Percentiles rank a stretch among this genome's conserved stretches.
phyloP scores from a whole-genome alignment of 306 rosid genomes.

The Prunus mira region DNA sequence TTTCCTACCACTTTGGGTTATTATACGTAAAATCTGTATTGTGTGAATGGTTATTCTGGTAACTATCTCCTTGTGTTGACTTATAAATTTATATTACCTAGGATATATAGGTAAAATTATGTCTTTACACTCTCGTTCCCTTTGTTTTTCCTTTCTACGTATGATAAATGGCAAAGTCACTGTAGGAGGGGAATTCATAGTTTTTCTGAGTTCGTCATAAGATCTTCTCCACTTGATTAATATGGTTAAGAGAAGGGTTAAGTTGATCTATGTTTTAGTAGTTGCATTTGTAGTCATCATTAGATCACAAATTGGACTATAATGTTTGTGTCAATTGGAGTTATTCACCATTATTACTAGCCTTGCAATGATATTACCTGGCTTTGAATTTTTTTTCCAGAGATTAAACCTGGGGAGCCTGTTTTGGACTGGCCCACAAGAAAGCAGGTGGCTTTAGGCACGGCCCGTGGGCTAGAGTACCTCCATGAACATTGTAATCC shows the following conservation, averaged over 20 bases:
- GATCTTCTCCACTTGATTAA: too few species aligned
- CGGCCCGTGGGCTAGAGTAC: slow-evolving; percentile 96
- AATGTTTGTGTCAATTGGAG: not conserved
- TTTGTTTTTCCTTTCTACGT: not conserved
- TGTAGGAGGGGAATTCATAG: too few species aligned
- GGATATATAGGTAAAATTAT: not conserved
- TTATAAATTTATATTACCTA: too few species aligned
- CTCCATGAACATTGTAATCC: slow-evolving; percentile 99
- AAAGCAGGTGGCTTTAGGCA: slow-evolving; percentile 87
- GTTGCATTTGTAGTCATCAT: not conserved
- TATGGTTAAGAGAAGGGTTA: too few species aligned
- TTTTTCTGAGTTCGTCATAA: too few species aligned
- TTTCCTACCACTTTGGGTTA: too few species aligned
- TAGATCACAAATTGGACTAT: not conserved
- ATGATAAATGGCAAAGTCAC: too few species aligned
- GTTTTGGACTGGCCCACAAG: slow-evolving; percentile 86
- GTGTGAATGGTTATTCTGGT: not conserved
- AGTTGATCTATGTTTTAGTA: not conserved
- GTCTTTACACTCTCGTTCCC: too few species aligned
- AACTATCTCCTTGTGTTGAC: not conserved
- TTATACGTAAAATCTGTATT: too few species aligned
- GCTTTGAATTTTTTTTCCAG: slow-evolving; percentile 39
- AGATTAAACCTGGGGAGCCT: slow-evolving; percentile 76
- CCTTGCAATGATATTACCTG: slow-evolving; percentile 21
- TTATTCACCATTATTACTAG: not conserved